Base-by-base conservation (phyloP, 495 filamentous ascomycete genomes). In the Tuber borchii region DNA sequence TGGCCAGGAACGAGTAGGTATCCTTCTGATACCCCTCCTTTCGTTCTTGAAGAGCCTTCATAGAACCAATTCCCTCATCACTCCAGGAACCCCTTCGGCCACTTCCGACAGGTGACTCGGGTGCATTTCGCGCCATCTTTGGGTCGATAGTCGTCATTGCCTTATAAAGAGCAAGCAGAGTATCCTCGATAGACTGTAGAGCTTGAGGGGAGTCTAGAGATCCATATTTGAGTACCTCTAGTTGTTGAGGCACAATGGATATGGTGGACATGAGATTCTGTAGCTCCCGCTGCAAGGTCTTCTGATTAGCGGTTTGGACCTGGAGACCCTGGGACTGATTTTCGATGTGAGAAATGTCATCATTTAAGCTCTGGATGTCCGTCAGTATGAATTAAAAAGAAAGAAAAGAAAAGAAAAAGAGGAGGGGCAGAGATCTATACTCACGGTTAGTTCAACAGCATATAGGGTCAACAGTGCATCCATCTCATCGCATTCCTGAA, bases 121-220 rank as follows among this genome's bases (percentile, higher is more conserved):
- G 86, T 75, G 86, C 86, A 73, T 87, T 87, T 70, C 87, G 86
- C 61, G 90, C 87, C 71, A 93, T 88, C 34, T 90, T 88, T 0
- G 94, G 93, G 83, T 97, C 94, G 73, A 97, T 97, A 75, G 92
- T 97, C 75, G 91, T 85, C 91, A 98, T 93, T n/a, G 95, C 95
- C 81, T 93, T 95, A 83, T 93, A 97, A 19, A 98, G 85, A 17
- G 89, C 91, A n/a, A 93, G 88, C 20, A 97, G 86, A 0, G 92
- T 88, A 19, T 84, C 74, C 83, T 98, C 95, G 26, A 95, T 91
- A 26, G 91, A 88, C 76, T 89, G 89, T 14, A 98, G 84, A 9
- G 93, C 93, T 39, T 87, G 84, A 0, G 87, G 83, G 37, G 88
- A 91, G 76, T 91, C 92, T 12, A 97, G 86, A 12, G 93, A 93